Conservation (phyloP, 2,329 filamentous ascomycete species). For the Penicillium sp. region DNA sequence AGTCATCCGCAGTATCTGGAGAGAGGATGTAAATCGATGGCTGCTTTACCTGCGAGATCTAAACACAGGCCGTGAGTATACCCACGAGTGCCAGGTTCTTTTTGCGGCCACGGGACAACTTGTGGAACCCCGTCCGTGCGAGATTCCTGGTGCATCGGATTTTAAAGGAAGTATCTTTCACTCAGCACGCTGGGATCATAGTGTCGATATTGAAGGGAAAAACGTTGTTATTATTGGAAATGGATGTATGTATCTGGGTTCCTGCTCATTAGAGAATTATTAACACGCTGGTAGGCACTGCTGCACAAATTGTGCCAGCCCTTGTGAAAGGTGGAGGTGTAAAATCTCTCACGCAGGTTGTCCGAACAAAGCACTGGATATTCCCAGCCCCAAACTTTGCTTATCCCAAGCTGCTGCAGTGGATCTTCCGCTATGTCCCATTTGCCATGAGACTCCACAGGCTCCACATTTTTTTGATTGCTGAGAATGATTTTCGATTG, state of each 20-base stretch:
- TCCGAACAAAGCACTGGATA: conserved; percentile 62
- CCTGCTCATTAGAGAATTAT: not conserved
- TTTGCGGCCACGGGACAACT: conserved; percentile 58
- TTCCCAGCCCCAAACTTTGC: conserved; percentile 47
- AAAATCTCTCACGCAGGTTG: conserved; percentile 60
- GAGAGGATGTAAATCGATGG: not conserved
- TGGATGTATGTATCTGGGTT: conserved; percentile 32
- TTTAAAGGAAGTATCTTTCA: conserved; percentile 33
- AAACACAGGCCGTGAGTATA: conserved; percentile 31
- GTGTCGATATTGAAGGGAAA: conserved; percentile 28
- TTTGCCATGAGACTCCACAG: conserved; percentile 12
- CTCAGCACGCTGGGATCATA: conserved; percentile 31
- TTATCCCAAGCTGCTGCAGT: conserved; percentile 54
- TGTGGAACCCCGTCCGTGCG: conserved; percentile 55
- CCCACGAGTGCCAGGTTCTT: conserved; percentile 55
- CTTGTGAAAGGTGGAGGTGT: not conserved
- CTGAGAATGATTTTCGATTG: conserved; percentile 27
- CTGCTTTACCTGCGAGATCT: not conserved
- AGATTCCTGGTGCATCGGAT: conserved; percentile 27
- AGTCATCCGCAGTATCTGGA: not conserved
- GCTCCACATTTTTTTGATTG: conserved; percentile 40
- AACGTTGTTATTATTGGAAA: conserved; percentile 35
- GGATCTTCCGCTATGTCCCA: conserved; percentile 49
- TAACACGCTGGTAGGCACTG: not conserved
- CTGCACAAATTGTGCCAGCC: not conserved